phyloP scores from a whole-genome alignment of 257 asterid genomes.

The Capsicum chinense region DNA sequence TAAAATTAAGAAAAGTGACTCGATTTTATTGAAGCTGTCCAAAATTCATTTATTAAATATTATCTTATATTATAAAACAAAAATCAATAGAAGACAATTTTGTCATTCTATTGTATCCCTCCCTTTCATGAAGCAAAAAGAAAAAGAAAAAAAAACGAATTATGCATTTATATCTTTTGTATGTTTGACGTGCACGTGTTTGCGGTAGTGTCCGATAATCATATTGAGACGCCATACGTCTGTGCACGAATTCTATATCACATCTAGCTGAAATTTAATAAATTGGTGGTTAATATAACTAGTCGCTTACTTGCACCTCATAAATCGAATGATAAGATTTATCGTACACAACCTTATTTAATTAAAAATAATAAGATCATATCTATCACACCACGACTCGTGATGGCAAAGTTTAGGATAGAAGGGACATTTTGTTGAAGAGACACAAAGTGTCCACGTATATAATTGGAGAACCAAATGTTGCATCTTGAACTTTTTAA shows the following conservation, averaged over 20 bases:
- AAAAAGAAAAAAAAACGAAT: background rate
- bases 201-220: too few species aligned
- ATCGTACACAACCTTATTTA: too few species aligned
- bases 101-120: background rate
- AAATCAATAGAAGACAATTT: background rate
- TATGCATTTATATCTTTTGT: background rate
- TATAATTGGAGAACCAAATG: background rate
- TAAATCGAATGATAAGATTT: too few species aligned
- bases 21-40: background rate
- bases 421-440: background rate
- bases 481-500: background rate
- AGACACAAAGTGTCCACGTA: constrained; percentile 1
- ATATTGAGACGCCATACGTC: background rate
- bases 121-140: background rate
- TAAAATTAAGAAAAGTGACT: background rate
- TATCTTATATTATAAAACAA: background rate
- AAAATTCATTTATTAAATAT: background rate
- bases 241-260: background rate
- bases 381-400: background rate
- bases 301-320: background rate
- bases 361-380: fast-evolving
- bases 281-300: background rate
- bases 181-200: background rate
- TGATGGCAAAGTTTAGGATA: background rate
- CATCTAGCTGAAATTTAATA: too few species aligned